Evolutionary conservation across 148 eudicot species (phyloP).

Genomic region (Cornus florida): DNA sequence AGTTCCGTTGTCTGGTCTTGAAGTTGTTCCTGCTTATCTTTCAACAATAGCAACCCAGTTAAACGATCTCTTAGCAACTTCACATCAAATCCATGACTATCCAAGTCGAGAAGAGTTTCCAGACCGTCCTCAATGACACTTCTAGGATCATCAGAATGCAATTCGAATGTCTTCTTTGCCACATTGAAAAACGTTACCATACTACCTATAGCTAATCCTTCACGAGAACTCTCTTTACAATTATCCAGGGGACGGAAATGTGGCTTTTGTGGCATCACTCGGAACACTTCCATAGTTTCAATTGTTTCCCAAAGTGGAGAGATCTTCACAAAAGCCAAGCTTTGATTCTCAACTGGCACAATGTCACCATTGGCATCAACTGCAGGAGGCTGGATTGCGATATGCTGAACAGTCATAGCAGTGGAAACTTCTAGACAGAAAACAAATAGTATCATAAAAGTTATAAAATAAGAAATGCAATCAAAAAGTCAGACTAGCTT

Average conservation of each 20-base stretch:
- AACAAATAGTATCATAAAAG: too few relatives aligned
- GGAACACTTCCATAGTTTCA: conserved; percentile 41
- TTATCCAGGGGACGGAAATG: conserved; percentile 64
- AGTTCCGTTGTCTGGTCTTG: conserved; percentile 23
- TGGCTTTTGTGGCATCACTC: conserved; percentile 64
- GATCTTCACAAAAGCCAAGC: conserved; percentile 56
- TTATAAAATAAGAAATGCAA: too few relatives aligned
- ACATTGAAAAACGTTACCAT: conserved; percentile 77
- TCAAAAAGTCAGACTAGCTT: conserved; percentile 15
- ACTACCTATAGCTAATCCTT: conserved; percentile 78
- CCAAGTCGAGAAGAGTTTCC: conserved; percentile 68
- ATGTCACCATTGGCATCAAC: conserved; percentile 10
- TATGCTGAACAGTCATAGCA: conserved; percentile 5
- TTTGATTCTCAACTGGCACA: neutral
- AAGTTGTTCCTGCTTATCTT: conserved; percentile 40
- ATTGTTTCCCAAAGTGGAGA: conserved; percentile 52
- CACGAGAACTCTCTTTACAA: conserved; percentile 55
- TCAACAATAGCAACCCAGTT: conserved; percentile 35
- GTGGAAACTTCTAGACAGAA: too few relatives aligned
- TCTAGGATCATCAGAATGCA: conserved; percentile 44
- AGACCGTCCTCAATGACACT: conserved; percentile 49
- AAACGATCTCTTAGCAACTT: conserved; percentile 39
- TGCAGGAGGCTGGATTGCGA: conserved; percentile 8
- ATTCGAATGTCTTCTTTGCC: conserved; percentile 44
- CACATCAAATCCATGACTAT: conserved; percentile 70